Evolutionary conservation across 192 early-diverging fungal genomes (phyloP), one percentile per base, ranked within the genome.

Genomic region (Backusella psychrophila): DNA sequence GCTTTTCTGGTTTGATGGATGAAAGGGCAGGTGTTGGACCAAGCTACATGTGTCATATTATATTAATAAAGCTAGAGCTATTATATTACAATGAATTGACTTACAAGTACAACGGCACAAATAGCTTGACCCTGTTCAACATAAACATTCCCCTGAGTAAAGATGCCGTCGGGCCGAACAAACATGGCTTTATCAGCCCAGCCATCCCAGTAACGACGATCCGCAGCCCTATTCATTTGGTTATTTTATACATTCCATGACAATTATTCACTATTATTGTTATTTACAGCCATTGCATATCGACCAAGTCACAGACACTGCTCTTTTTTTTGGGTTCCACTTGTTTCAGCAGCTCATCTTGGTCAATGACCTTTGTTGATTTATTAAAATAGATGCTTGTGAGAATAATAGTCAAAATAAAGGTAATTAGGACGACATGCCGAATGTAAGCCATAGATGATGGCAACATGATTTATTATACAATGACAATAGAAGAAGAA

Each of bases 71-170:
- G 9, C 0, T 41, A 41, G 6, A 39, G 0, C 9, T 9, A 3
- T 33, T 3, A 33, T 41, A 0, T 9, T 41, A 11, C 1, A 11
- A 41, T 41, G 14, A 0, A 49, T 21, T 23, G 21, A 42, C 74
- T 72, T 80, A 80, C 78, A 29, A 81, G 46, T 5, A 78, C 80
- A 66, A 77, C 76, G 15, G 77, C 69, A 72, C 80, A 81, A 0
- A 66, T 46, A 31, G 69, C 67, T 15, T 71, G 70, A 4, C 73
- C 73, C 44, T 77, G 56, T 0, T 73, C 44, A 17, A 75, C 44
- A 56, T 71, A 36, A 0, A 75, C 69, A 38, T 77, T 53, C 12
- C 66, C 46, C n/a, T 69, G 53, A 9, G 80, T 78, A 23, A 77
- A 75, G 6, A 56, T 71, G 11, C 76, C 80, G 52, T 81, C 73